phyloP scores from a whole-genome alignment of 2,329 filamentous ascomycete genomes.

The Corinectria fuckeliana region DNA sequence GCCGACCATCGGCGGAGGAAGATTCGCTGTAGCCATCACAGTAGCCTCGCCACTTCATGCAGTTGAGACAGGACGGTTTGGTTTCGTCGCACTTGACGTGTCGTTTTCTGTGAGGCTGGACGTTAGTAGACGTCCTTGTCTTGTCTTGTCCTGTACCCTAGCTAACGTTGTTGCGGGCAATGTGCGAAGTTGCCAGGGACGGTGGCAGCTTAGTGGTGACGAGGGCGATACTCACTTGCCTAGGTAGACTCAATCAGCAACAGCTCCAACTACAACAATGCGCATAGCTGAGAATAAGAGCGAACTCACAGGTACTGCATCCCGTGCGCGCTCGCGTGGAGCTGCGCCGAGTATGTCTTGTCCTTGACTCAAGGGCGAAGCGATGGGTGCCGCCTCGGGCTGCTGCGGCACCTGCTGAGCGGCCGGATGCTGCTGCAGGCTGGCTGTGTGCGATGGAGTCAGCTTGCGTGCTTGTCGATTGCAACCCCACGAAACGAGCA shows the following conservation, averaged over 20 bases:
- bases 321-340: conserved; percentile 48
- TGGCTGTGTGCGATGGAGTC: conserved; percentile 24
- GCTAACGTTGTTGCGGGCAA: not conserved
- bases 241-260: conserved; percentile 24
- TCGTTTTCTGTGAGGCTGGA: conserved; percentile 41
- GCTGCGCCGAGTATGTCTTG: conserved; percentile 47
- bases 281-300: not conserved
- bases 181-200: not conserved
- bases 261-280: not conserved
- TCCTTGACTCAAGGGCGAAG: conserved; percentile 47
- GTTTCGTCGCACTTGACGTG: conserved; percentile 53
- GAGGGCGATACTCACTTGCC: conserved; percentile 42
- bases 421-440: conserved; percentile 20
- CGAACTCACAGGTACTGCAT: conserved; percentile 47
- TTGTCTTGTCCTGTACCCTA: not conserved
- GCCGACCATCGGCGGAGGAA: conserved; percentile 3
- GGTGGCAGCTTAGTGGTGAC: not conserved
- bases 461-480: not conserved
- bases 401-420: conserved; percentile 24
- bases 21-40: conserved; percentile 45
- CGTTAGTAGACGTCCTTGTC: conserved; percentile 21
- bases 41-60: conserved; percentile 50
- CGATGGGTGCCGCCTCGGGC: conserved; percentile 43
- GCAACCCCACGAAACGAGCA: not conserved
- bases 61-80: conserved; percentile 49